These are phyloP conservation scores for Blastosporella zonata DNA, from an alignment of 1,284 basidiomycete genomes.

Conservation along the genomic window DNA sequence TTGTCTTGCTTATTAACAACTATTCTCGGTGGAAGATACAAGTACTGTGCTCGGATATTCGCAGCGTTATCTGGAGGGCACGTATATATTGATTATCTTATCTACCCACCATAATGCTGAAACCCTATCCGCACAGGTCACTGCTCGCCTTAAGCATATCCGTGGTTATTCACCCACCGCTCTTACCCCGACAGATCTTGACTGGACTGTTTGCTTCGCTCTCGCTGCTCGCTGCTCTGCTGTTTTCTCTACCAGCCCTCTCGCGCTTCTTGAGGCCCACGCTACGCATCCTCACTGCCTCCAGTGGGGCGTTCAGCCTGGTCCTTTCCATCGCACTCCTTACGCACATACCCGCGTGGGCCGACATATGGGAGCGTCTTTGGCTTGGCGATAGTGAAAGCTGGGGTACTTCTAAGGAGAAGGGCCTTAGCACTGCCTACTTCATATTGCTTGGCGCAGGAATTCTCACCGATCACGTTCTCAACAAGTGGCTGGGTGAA, in stretches of 20 bases:
- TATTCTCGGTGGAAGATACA: conserved; percentile 49
- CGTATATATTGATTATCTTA: not conserved
- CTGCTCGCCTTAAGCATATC: conserved; percentile 49
- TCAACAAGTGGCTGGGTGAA: conserved; percentile 54
- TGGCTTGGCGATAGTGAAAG: conserved; percentile 44
- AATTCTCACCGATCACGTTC: conserved; percentile 49
- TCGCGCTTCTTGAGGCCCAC: conserved; percentile 41
- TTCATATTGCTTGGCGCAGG: conserved; percentile 51
- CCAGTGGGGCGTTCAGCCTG: conserved; percentile 57
- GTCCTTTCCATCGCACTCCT: conserved; percentile 54
- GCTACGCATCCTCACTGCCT: conserved; percentile 48
- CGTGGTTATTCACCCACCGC: conserved; percentile 57
- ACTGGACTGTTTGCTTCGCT: conserved; percentile 35
- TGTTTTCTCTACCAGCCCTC: conserved; percentile 47
- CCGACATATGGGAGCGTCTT: conserved; percentile 58
- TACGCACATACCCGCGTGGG: conserved; percentile 49
- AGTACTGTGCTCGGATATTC: conserved; percentile 33
- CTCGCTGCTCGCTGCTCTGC: conserved; percentile 34
- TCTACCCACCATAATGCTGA: conserved; percentile 37
- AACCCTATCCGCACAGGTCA: conserved; percentile 34
- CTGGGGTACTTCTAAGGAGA: conserved; percentile 55
- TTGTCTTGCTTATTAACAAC: conserved; percentile 45
- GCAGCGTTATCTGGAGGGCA: conserved; percentile 11
- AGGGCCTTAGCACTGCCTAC: conserved; percentile 55
- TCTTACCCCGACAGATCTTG: conserved; percentile 53